These are phyloP conservation scores for Wickerhamiella cacticola DNA, from an alignment of 805 yeast species.

Conservation along the genomic window DNA sequence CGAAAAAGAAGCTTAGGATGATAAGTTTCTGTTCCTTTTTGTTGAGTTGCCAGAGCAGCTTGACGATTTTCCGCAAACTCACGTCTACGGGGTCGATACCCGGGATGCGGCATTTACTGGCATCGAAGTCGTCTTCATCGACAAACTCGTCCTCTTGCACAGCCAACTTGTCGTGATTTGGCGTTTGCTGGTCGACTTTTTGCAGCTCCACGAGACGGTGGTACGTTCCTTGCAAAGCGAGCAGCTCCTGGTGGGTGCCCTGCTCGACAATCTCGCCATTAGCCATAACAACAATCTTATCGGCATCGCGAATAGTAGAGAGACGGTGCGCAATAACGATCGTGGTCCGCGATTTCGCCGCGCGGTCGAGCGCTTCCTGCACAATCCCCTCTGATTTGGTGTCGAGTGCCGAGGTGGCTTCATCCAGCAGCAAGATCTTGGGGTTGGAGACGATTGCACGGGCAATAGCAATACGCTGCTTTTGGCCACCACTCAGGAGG, in stretches of 20 bases:
- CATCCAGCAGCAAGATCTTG: slow-evolving; percentile 46
- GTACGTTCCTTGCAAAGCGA: slow-evolving; percentile 25
- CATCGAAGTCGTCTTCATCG: slow-evolving; percentile 10
- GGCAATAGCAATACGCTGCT: slow-evolving; percentile 61
- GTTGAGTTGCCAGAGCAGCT: slow-evolving; percentile 23
- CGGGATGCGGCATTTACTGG: slow-evolving; percentile 15
- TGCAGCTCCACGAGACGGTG: slow-evolving; percentile 30
- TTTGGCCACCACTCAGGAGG: slow-evolving; percentile 57
- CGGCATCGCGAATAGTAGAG: slow-evolving; percentile 45
- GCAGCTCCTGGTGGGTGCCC: slow-evolving; percentile 33
- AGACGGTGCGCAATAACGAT: slow-evolving; percentile 49
- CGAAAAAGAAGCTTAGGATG: slow-evolving; percentile 21
- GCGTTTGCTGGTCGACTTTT: slow-evolving; percentile 20
- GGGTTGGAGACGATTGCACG: slow-evolving; percentile 57
- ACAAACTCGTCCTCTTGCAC: slow-evolving; percentile 6
- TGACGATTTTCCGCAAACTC: slow-evolving; percentile 11
- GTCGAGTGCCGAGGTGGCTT: slow-evolving; percentile 52
- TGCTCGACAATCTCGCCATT: slow-evolving; percentile 41
- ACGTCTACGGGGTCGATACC: slow-evolving; percentile 17
- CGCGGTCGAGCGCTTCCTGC: slow-evolving; percentile 32
- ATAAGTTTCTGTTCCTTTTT: slow-evolving; percentile 22
- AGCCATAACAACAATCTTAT: slow-evolving; percentile 40
- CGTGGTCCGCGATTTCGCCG: slow-evolving; percentile 34
- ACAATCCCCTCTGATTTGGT: slow-evolving; percentile 35
- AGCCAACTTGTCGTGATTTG: neutral